Conservation (phyloP, 2,329 filamentous ascomycete species). For the Cytospora piceicola region DNA sequence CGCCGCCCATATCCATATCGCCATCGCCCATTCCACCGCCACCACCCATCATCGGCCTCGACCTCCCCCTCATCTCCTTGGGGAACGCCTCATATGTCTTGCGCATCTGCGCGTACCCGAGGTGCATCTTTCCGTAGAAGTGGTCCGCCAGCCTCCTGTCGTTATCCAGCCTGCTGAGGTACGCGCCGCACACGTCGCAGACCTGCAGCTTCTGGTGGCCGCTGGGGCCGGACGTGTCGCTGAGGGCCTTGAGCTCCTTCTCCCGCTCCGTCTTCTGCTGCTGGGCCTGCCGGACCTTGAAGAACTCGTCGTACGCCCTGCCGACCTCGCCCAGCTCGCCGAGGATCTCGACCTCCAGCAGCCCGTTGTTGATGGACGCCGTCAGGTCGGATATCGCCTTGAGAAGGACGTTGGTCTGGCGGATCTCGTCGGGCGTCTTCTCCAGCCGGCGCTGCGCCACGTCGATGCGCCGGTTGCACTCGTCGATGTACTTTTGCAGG, state of each 20-base stretch:
- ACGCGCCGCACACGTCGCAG: constrained; percentile 97
- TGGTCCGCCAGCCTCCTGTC: constrained; percentile 93
- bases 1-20: constrained; percentile 51
- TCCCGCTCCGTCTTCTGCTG: constrained; percentile 83
- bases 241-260: constrained; percentile 84
- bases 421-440: constrained; percentile 97
- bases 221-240: constrained; percentile 88
- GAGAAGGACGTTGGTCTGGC: constrained; percentile 88
- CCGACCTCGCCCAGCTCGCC: constrained; percentile 81
- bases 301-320: constrained; percentile 83
- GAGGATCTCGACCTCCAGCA: constrained; percentile 84
- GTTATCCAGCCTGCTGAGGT: constrained; percentile 89
- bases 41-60: constrained; percentile 58
- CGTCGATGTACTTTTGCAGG: constrained; percentile 94
- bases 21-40: constrained; percentile 47
- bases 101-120: constrained; percentile 97
- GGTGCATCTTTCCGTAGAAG: constrained; percentile 99
- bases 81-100: constrained; percentile 88
- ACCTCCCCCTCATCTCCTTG: constrained; percentile 79
- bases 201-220: constrained; percentile 98
- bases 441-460: constrained; percentile 86
- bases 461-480: constrained; percentile 94
- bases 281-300: constrained; percentile 79
- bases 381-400: constrained; percentile 83
- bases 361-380: constrained; percentile 76